Evolutionary conservation across 2,329 filamentous ascomycete genomes (phyloP), one percentile per base, ranked within the genome.

Genomic region (Chaetomiaceae sp.): DNA sequence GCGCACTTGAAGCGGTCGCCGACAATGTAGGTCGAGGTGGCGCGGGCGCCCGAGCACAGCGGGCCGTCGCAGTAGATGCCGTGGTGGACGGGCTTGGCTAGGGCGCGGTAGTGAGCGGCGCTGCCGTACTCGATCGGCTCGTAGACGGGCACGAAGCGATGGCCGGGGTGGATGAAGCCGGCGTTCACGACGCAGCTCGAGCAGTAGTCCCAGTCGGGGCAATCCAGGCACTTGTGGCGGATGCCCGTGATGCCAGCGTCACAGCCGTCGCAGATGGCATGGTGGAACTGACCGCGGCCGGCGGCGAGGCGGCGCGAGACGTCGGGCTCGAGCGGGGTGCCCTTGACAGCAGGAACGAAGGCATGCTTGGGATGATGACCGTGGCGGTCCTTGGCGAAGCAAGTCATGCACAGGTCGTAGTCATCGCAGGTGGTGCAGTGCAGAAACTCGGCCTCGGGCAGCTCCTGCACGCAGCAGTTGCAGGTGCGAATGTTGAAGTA

Each of bases 151-250:
- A 89, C 89, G 67, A 99, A 97, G 61, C 91, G 88, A 71, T 99
- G 94, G 52, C 81, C 79, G 17, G 89, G 83, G 69, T 99, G 95
- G 46, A 80, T 83, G 63, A 83, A 78, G 56, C 73, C 71, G 40
- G 89, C 86, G 61, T 79, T 82, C 63, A 78, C 72, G 54, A 89
- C 71, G 71, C 95, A 99, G 8, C 82, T 76, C 22, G 80, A 79
- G 76, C 94, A 99, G 74, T 89, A 97, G 66, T 99, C 94, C 88
- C 90, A 99, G 71, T 99, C 94, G 39, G 95, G 94, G 76, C 94
- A 99, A 68, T 90, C 86, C 60, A 97, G 78, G 70, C 94, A 99
- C 79, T 99, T 99, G 81, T 97, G 87, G 63, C 94, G 92, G 53
- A 96, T 80, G 63, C 94, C 95, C 63, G 80, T 78, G 65, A 99